Evolutionary conservation across 345 rosid genomes (phyloP), one percentile per base, ranked within the genome.

Genomic region (Erodium maritimum): DNA sequence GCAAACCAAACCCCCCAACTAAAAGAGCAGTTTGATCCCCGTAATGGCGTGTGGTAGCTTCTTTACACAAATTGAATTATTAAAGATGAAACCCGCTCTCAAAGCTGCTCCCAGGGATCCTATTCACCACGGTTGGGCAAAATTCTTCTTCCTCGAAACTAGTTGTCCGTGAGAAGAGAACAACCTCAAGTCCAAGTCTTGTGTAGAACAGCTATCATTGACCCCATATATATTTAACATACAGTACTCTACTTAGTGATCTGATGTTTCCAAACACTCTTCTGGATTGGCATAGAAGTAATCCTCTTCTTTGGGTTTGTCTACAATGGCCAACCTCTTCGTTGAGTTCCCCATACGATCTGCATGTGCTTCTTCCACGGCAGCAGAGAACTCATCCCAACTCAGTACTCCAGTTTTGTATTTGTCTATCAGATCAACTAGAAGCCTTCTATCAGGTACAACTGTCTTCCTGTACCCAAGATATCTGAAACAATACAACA

Each of bases 281-380:
- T 74, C 62, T 14, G 82, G 82, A 21, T 80, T 80, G 17, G 82
- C 61, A 50, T 77, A 80, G 67, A 77, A 80, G 37, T 73, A 68
- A 60, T 75, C 86, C 56, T 80, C 85, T 58, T 75, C 75, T 65
- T 67, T 71, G 5, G 82, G 82, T 58, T 73, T 58, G 25, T 67
- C 67, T 3, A 74, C 79, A 29, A 75, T 70, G 24, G 64, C 67
- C 56, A 67, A 18, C 57, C 84, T 61, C 54, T 54, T 58, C 21
- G 48, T 25, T 18, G 75, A 75, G 24, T 78, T 66, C 50, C 79
- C 77, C 58, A 61, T 63, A 0, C 62, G 71, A 52, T 71, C 55
- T 18, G 71, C 67, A 57, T 79, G 80, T 51, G 56, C 55, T 57
- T 54, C 46, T 67, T 68, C 73, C 33, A 73, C 66, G 6, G 56